Conservation (phyloP, 495 filamentous ascomycete species). For the Aspergillus cavernicola region DNA sequence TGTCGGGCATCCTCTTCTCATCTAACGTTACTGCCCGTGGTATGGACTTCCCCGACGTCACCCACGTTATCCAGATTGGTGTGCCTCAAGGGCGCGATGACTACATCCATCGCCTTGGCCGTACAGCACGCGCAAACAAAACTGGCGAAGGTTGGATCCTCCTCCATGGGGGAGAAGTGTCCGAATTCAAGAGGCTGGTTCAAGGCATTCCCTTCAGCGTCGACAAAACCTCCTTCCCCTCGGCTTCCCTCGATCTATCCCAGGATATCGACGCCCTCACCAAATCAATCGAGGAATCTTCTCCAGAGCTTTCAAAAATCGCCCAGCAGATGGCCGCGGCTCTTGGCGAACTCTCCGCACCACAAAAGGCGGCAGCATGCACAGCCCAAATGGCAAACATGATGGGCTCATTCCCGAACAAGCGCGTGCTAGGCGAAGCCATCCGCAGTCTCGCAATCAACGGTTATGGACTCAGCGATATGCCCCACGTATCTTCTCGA, state of each 20-base stretch:
- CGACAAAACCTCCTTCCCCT: slow-evolving; percentile 51
- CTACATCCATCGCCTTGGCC: slow-evolving; percentile 72
- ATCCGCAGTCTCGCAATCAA: slow-evolving; percentile 60
- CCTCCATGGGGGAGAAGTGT: slow-evolving; percentile 56
- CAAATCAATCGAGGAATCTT: slow-evolving; percentile 18
- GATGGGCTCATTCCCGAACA: slow-evolving; percentile 20
- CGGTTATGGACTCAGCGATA: slow-evolving; percentile 57
- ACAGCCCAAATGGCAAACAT: slow-evolving; percentile 35
- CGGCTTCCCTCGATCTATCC: slow-evolving; percentile 16
- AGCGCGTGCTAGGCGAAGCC: slow-evolving; percentile 39
- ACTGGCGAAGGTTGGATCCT: slow-evolving; percentile 78
- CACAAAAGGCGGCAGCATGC: slow-evolving; percentile 52
- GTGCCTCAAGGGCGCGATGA: slow-evolving; percentile 57
- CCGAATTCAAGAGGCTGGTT: slow-evolving; percentile 47
- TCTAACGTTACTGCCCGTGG: slow-evolving; percentile 94
- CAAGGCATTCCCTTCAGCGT: slow-evolving; percentile 59
- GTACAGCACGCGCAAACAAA: slow-evolving; percentile 71
- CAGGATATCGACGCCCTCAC: slow-evolving; percentile 50
- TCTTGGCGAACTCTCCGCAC: slow-evolving; percentile 27
- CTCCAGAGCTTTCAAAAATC: slow-evolving; percentile 20
- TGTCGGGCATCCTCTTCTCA: slow-evolving; percentile 74
- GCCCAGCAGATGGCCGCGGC: slow-evolving; percentile 35
- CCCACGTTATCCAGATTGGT: slow-evolving; percentile 68
- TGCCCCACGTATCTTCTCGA: slow-evolving; percentile 35
- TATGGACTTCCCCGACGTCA: slow-evolving; percentile 74